These are phyloP conservation scores for Fusarium drepaniforme DNA, from an alignment of 2,329 filamentous ascomycete species.

Conservation along the genomic window DNA sequence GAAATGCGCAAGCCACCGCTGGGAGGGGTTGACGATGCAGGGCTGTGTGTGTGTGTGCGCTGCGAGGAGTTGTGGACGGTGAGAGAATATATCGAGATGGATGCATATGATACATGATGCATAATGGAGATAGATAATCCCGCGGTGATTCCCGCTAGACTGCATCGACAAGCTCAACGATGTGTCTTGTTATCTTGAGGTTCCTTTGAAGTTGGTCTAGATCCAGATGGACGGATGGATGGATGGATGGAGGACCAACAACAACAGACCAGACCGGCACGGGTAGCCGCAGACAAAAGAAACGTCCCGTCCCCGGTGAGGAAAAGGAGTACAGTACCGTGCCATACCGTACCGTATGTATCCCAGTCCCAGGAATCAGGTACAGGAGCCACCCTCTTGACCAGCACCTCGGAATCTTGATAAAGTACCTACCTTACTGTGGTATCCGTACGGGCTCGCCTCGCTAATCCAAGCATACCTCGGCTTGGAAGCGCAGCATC, in stretches of 20 bases:
- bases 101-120: constrained; percentile 1
- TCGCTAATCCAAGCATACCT: neutral
- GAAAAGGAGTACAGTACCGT: neutral
- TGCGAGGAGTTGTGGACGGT: neutral
- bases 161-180: constrained; percentile 7
- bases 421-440: neutral
- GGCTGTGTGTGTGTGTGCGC: neutral
- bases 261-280: neutral
- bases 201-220: neutral
- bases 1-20: constrained; percentile 21
- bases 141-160: constrained; percentile 1
- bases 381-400: neutral
- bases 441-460: neutral
- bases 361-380: neutral
- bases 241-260: neutral
- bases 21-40: neutral
- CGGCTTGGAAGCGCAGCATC: neutral
- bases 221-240: neutral
- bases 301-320: neutral
- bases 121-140: neutral
- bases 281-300: neutral
- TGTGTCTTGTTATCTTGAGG: neutral
- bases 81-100: neutral
- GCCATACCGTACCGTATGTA: neutral
- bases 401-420: neutral